These are phyloP conservation scores for Gleditsia sinensis DNA, from an alignment of 306 rosid species.

Conservation along the genomic window DNA sequence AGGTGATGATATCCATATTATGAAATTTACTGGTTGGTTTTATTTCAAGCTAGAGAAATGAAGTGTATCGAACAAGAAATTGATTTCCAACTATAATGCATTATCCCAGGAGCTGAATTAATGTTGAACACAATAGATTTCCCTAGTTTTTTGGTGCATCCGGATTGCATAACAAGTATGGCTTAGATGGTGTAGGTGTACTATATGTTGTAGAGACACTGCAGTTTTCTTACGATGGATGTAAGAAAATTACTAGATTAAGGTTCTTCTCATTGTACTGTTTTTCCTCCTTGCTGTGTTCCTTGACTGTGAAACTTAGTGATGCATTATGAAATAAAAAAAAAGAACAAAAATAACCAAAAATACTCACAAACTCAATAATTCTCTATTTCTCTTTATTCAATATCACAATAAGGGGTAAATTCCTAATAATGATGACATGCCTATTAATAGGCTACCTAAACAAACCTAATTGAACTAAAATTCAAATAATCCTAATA, in stretches of 20 bases:
- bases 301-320: no score
- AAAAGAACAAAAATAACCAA: no score
- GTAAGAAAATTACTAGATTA: slow-evolving; percentile 4
- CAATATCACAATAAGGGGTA: neutral
- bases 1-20: slow-evolving; percentile 47
- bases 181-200: neutral
- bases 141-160: slow-evolving; percentile 26
- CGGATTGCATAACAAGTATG: slow-evolving; percentile 21
- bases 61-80: slow-evolving; percentile 18
- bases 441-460: neutral
- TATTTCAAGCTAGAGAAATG: slow-evolving; percentile 7
- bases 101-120: slow-evolving; percentile 27
- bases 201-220: neutral
- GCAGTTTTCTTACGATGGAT: slow-evolving; percentile 13
- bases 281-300: neutral
- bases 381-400: no score
- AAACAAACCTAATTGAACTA: neutral
- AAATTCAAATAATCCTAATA: neutral
- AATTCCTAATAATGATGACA: neutral
- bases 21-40: neutral
- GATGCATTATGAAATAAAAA: no score
- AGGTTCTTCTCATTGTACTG: slow-evolving; percentile 2
- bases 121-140: slow-evolving; percentile 5
- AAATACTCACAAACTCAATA: no score
- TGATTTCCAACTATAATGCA: neutral